Base-by-base conservation (phyloP, 1,139 yeast genomes). In the Yamadazyma kanchanaburiensis region DNA sequence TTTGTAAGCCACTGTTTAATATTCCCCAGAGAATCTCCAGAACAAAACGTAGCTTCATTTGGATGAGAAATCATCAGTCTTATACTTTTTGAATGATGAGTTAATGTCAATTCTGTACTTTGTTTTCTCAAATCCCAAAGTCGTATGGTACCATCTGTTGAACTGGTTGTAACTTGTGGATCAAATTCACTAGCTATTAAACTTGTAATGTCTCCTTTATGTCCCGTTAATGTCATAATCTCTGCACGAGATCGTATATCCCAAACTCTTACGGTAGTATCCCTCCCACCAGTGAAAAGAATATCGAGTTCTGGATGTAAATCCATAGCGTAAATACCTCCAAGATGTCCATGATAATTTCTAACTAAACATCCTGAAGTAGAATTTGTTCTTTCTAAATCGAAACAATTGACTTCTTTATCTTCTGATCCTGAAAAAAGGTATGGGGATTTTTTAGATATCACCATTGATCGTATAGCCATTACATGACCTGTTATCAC, bases 331-430 rank as follows among this genome's bases (percentile, higher is more conserved):
- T 86, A 88, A 2, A 94, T 86, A 3, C 96, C 95, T 13, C 95
- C 86, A 17, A 87, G 69, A 58, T 91, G 98, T 4, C 98, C 99
- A 55, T 89, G 94, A 53, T 86, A 94, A 46, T 88, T 87, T 33
- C 97, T 65, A 11, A 88, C 76, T 40, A 64, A 70, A 40, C 70
- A 62, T 5, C 74, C 74, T 16, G 62, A 53, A 1, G 58, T 44
- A 2, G 86, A 80, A 45, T 77, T 76, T 44, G 91, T 86, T 46
- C 80, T 74, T 54, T 91, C 97, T 46, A 94, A 64, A 60, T 94
- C 98, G 96, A 97, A 94, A 57, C 97, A 89, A 49, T 88, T 77
- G n/a, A 88, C 87, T 22, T 88, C 74, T 53, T 89, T 89, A 57
- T 94, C 99, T 51, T 91, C 97, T 22, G 96, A 85, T 16, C 94